phyloP scores from a whole-genome alignment of 129 eudicot species.

The Pseudognaphalium luteoalbum region DNA sequence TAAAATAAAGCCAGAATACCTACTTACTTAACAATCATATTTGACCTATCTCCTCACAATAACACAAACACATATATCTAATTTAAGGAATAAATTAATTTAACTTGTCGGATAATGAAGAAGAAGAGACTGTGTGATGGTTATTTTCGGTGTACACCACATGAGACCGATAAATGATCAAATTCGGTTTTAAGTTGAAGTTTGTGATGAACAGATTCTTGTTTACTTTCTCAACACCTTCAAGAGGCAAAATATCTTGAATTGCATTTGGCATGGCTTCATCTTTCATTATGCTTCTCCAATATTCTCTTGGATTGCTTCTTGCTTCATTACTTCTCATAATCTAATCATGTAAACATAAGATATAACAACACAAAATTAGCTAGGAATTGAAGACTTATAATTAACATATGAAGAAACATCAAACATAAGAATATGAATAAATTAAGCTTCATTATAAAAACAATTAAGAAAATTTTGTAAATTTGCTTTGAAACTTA shows the following conservation, averaged over 20 bases:
- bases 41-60: conserved; percentile 20
- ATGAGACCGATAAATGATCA: conserved; percentile 49
- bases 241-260: conserved; percentile 34
- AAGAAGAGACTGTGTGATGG: conserved; percentile 32
- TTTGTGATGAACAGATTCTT: conserved; percentile 36
- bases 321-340: conserved; percentile 40
- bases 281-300: conserved; percentile 62
- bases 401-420: too few relatives aligned
- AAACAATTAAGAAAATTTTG: too few relatives aligned
- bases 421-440: too few relatives aligned
- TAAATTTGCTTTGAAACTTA: too few relatives aligned
- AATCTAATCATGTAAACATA: conserved; percentile 34
- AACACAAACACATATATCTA: neutral
- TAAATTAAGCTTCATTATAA: too few relatives aligned
- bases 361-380: conserved; percentile 7
- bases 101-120: conserved; percentile 22
- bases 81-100: conserved; percentile 10
- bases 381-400: neutral
- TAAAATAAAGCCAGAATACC: conserved; percentile 17
- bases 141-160: conserved; percentile 27
- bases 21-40: conserved; percentile 21
- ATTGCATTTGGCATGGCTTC: conserved; percentile 66
- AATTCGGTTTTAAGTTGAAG: conserved; percentile 35
- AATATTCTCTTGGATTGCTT: conserved; percentile 51
- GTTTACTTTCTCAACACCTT: conserved; percentile 16